Percentiles rank a stretch among this genome's conserved stretches.
These are phyloP conservation scores for Casuarina equisetifolia DNA, from an alignment of 306 rosid species.

Conservation along the genomic window DNA sequence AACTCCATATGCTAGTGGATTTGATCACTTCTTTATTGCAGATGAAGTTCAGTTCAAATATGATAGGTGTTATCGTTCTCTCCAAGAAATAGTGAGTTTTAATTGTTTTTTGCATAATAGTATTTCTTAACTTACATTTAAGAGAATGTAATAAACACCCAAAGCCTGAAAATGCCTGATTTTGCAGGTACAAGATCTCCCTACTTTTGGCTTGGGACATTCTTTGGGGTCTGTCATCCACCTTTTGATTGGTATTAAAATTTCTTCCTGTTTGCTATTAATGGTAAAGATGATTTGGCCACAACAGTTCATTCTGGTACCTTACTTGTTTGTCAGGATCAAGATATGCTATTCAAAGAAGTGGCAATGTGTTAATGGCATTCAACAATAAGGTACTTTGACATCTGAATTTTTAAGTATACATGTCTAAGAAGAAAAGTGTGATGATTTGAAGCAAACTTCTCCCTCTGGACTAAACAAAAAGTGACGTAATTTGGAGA, in stretches of 20 bases:
- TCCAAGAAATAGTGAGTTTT: conserved; percentile 65
- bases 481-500: not conserved
- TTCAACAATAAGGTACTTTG: conserved; percentile 87
- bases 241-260: conserved; percentile 82
- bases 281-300: conserved; percentile 28
- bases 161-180: conserved; percentile 29
- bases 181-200: conserved; percentile 83
- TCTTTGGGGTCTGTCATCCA: conserved; percentile 97
- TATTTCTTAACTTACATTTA: conserved; percentile 24
- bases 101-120: conserved; percentile 13
- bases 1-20: conserved; percentile 98
- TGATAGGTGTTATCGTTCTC: conserved; percentile 76
- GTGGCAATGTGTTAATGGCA: conserved; percentile 90
- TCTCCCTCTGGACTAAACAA: not conserved
- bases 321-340: conserved; percentile 68
- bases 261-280: conserved; percentile 28
- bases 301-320: conserved; percentile 35
- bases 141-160: not conserved
- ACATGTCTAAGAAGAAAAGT: conserved; percentile 12
- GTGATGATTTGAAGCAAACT: conserved; percentile 5
- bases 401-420: not conserved
- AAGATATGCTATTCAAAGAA: conserved; percentile 96
- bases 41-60: conserved; percentile 94
- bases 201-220: conserved; percentile 90
- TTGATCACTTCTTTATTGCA: conserved; percentile 94